These are phyloP conservation scores for Colletotrichum cereale DNA, from an alignment of 2,329 filamentous ascomycete genomes.

Conservation along the genomic window DNA sequence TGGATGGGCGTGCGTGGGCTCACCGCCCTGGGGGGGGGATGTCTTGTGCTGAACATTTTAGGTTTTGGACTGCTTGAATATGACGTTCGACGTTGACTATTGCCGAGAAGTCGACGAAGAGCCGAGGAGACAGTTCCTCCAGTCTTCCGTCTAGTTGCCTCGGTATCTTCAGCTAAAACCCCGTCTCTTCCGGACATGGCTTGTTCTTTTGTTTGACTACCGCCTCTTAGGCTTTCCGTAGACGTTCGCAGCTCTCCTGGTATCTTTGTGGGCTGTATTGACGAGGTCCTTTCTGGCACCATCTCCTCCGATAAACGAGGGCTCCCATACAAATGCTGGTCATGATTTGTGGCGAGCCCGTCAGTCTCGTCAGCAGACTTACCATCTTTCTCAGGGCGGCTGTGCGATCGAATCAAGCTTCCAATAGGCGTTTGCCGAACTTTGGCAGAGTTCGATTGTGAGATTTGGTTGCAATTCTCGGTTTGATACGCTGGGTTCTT, in stretches of 20 bases:
- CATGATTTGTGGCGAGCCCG: too few species aligned
- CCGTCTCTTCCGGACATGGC: background rate
- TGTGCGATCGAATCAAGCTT: background rate
- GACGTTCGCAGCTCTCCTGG: background rate
- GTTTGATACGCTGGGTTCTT: background rate
- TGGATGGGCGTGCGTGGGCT: constrained; percentile 6
- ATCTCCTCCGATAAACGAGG: constrained; percentile 43
- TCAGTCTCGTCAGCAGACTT: background rate
- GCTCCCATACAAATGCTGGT: background rate
- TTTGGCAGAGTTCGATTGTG: background rate
- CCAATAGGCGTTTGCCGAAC: background rate
- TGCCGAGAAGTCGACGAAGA: constrained; percentile 23
- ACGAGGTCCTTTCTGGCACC: constrained; percentile 48
- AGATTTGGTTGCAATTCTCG: background rate
- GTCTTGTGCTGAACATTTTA: background rate
- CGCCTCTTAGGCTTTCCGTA: background rate
- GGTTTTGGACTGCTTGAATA: constrained; percentile 1
- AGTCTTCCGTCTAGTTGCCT: background rate
- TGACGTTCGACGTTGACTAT: background rate
- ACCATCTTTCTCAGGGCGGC: background rate
- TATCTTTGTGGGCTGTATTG: constrained; percentile 36
- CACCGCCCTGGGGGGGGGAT: background rate
- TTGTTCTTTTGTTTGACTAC: background rate
- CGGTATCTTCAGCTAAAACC: background rate
- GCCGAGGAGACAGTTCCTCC: constrained; percentile 3